Percentiles rank a stretch among this genome's conserved stretches.
phyloP scores from a whole-genome alignment of 164 flowering plant species.

The Magnolia officinalis region DNA sequence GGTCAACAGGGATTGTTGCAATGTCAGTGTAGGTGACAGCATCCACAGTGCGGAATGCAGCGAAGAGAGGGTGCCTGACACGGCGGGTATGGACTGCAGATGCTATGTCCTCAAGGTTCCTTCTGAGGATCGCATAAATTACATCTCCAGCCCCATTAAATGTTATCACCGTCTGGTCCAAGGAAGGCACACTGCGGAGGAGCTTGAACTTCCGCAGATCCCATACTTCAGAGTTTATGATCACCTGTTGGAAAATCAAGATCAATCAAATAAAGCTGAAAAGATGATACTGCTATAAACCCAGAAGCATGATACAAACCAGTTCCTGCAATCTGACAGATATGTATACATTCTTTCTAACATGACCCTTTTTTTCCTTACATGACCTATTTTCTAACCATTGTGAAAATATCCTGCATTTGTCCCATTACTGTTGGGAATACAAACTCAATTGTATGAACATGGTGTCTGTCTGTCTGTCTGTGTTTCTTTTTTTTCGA shows the following conservation, averaged over 20 bases:
- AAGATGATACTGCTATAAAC: not conserved
- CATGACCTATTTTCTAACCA: too few species aligned
- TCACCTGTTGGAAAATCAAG: conserved; percentile 40
- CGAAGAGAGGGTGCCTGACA: conserved; percentile 68
- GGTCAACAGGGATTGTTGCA: conserved; percentile 81
- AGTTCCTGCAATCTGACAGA: too few species aligned
- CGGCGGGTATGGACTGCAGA: conserved; percentile 74
- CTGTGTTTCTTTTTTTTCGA: too few species aligned
- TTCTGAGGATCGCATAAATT: conserved; percentile 73
- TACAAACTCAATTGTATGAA: too few species aligned
- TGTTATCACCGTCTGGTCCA: conserved; percentile 72
- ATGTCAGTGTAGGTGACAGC: conserved; percentile 88
- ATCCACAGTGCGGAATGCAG: conserved; percentile 84
- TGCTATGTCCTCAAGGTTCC: conserved; percentile 78
- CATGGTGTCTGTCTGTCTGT: too few species aligned
- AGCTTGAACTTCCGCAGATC: conserved; percentile 76
- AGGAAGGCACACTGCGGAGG: conserved; percentile 71
- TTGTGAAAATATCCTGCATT: too few species aligned
- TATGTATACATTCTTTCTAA: too few species aligned
- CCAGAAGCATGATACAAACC: not conserved
- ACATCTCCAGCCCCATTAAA: conserved; percentile 80
- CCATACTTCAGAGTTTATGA: conserved; percentile 85
- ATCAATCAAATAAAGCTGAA: not conserved
- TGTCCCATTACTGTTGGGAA: too few species aligned
- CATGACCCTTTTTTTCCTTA: too few species aligned